A percentile compares a stretch with the other conserved stretches of the same genome.
Evolutionary conservation across 495 filamentous ascomycete species (phyloP).

Genomic region (Xylaria curta): DNA sequence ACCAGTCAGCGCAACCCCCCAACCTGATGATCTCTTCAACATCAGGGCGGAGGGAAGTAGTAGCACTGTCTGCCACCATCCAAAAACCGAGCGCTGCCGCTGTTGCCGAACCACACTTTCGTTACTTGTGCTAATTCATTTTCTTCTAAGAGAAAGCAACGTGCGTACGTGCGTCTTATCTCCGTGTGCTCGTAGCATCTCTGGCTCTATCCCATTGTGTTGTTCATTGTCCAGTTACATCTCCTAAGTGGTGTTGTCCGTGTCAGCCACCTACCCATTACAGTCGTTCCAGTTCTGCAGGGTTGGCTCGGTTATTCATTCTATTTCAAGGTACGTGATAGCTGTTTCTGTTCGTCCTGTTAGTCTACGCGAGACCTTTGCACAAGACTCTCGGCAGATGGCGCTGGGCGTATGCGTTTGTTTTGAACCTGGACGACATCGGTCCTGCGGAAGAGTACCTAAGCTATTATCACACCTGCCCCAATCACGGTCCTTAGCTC

Average conservation of each 20-base stretch:
- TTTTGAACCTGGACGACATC: slow-evolving; percentile 38
- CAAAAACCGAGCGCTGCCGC: slow-evolving; percentile 16
- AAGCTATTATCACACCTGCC: slow-evolving; percentile 31
- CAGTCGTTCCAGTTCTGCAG: slow-evolving; percentile 18
- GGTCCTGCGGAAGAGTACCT: slow-evolving; percentile 53
- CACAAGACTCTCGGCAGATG: slow-evolving; percentile 46
- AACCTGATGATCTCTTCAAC: background rate
- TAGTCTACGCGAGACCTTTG: slow-evolving; percentile 32
- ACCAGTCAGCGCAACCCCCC: background rate
- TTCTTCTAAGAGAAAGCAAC: slow-evolving; percentile 20
- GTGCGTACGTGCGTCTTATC: slow-evolving; percentile 10
- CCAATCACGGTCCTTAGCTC: slow-evolving; percentile 46
- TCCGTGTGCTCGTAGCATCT: slow-evolving; percentile 23
- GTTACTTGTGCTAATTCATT: slow-evolving; percentile 16
- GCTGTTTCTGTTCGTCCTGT: slow-evolving; percentile 26
- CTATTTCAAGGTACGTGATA: slow-evolving; percentile 36
- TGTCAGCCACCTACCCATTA: slow-evolving; percentile 10
- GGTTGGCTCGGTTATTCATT: slow-evolving; percentile 22
- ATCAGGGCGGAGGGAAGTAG: slow-evolving; percentile 9
- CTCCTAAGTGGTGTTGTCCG: slow-evolving; percentile 2
- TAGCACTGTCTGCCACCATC: background rate
- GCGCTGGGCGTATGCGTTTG: slow-evolving; percentile 36
- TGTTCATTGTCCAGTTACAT: background rate
- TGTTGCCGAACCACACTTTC: slow-evolving; percentile 15
- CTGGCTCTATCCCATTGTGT: background rate